phyloP scores from a whole-genome alignment of 495 filamentous ascomycete species.

The Aspergillus funiculosus region DNA sequence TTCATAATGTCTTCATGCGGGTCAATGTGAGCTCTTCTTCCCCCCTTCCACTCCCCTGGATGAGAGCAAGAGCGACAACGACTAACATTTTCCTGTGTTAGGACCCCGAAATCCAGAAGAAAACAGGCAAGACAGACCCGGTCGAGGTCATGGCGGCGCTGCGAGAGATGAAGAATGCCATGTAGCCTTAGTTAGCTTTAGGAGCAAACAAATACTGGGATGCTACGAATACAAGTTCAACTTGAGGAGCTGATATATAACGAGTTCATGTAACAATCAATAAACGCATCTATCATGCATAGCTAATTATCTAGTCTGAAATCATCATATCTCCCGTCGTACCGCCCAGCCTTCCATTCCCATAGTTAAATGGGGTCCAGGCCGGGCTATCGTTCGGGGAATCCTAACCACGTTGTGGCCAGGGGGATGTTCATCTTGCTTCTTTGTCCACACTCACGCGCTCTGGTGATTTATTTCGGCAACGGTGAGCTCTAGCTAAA shows the following conservation, averaged over 20 bases:
- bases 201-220: neutral
- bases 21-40: slow-evolving; percentile 57
- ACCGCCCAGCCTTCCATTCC: slow-evolving; percentile 45
- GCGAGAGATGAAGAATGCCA: slow-evolving; percentile 71
- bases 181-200: slow-evolving; percentile 1
- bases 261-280: neutral
- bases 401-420: slow-evolving; percentile 20
- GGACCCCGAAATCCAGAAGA: slow-evolving; percentile 82
- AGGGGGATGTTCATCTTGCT: slow-evolving; percentile 50
- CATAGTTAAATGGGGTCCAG: slow-evolving; percentile 50
- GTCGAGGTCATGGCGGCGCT: slow-evolving; percentile 82
- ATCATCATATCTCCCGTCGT: slow-evolving; percentile 36
- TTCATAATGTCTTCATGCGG: slow-evolving; percentile 97
- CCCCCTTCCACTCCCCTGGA: neutral
- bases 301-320: slow-evolving; percentile 9
- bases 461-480: slow-evolving; percentile 49
- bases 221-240: too few relatives aligned
- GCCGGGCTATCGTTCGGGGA: slow-evolving; percentile 41
- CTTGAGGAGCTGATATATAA: neutral
- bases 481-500: slow-evolving; percentile 64
- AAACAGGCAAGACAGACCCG: slow-evolving; percentile 73
- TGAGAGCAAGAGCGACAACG: neutral
- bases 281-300: slow-evolving; percentile 1
- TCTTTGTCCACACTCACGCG: slow-evolving; percentile 61
- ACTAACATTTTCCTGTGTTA: slow-evolving; percentile 24